Evolutionary conservation across 2,329 filamentous ascomycete species (phyloP).

Genomic region (Verticillium tricorpus): DNA sequence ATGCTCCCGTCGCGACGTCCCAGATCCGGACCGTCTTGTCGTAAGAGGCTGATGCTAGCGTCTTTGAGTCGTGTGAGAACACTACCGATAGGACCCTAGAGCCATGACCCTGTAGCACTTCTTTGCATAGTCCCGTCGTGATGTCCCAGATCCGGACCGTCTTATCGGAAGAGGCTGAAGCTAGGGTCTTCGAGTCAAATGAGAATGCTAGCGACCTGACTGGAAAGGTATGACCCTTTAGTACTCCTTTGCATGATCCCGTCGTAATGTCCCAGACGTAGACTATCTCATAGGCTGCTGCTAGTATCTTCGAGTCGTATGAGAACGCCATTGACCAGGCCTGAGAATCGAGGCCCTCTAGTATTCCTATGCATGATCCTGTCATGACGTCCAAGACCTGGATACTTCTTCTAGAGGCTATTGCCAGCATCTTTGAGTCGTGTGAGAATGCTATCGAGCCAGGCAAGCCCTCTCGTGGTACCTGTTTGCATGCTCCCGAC

Average conservation of each 20-base stretch:
- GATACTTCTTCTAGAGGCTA: background rate
- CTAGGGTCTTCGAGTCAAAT: background rate
- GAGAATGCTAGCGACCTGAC: constrained; percentile 13
- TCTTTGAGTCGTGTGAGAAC: constrained; percentile 15
- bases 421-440: background rate
- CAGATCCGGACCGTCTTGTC: background rate
- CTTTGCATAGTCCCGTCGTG: background rate
- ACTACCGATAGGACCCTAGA: constrained; percentile 6
- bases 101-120: background rate
- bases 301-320: too few relatives aligned
- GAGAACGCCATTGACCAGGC: too few relatives aligned
- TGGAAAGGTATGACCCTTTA: constrained; percentile 11
- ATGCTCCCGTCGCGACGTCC: background rate
- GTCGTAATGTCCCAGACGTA: background rate
- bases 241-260: background rate
- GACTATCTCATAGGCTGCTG: background rate
- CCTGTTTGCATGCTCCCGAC: too few relatives aligned
- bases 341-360: too few relatives aligned
- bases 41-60: background rate
- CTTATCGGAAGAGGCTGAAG: background rate
- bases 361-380: background rate
- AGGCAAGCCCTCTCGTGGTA: too few relatives aligned
- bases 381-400: background rate
- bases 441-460: too few relatives aligned
- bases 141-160: background rate